phyloP scores from a whole-genome alignment of 257 asterid species.

The Nicotiana attenuata region DNA sequence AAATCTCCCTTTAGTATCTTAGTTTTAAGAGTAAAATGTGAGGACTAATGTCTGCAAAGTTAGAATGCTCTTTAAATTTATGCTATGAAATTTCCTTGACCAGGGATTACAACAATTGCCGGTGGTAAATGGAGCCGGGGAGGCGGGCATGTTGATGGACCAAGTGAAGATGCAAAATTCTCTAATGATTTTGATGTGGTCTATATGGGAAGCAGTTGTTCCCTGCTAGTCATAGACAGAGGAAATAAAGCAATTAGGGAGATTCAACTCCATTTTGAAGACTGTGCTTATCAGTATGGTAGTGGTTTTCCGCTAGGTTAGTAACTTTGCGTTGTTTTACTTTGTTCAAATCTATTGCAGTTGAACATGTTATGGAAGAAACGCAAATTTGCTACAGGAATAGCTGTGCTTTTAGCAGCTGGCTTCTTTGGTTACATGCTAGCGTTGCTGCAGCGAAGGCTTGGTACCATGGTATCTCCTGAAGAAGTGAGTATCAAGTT shows the following conservation, averaged over 20 bases:
- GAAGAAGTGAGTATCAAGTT: slow-evolving; percentile 52
- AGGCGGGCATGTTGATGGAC: slow-evolving; percentile 91
- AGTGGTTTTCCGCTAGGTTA: slow-evolving; percentile 86
- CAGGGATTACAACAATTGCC: slow-evolving; percentile 93
- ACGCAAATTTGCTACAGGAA: slow-evolving; percentile 39
- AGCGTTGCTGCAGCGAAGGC: slow-evolving; percentile 75
- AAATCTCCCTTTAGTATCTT: background rate
- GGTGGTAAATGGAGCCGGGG: slow-evolving; percentile 92
- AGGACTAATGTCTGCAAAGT: background rate
- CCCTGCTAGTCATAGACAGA: slow-evolving; percentile 92
- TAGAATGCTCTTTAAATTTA: background rate
- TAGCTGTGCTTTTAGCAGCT: slow-evolving; percentile 76
- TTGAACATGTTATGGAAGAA: slow-evolving; percentile 1
- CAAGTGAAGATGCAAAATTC: slow-evolving; percentile 94
- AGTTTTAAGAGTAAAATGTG: background rate
- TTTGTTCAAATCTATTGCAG: background rate
- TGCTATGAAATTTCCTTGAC: background rate
- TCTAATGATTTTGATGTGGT: slow-evolving; percentile 93
- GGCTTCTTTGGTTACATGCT: slow-evolving; percentile 95
- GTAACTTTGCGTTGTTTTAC: slow-evolving; percentile 3
- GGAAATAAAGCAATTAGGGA: slow-evolving; percentile 93
- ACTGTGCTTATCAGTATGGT: slow-evolving; percentile 97
- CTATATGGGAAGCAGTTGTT: slow-evolving; percentile 92
- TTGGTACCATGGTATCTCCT: slow-evolving; percentile 54
- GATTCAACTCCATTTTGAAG: slow-evolving; percentile 89